These are phyloP conservation scores for Heimioporus sp. DNA, from an alignment of 768 basidiomycete species.

Conservation along the genomic window DNA sequence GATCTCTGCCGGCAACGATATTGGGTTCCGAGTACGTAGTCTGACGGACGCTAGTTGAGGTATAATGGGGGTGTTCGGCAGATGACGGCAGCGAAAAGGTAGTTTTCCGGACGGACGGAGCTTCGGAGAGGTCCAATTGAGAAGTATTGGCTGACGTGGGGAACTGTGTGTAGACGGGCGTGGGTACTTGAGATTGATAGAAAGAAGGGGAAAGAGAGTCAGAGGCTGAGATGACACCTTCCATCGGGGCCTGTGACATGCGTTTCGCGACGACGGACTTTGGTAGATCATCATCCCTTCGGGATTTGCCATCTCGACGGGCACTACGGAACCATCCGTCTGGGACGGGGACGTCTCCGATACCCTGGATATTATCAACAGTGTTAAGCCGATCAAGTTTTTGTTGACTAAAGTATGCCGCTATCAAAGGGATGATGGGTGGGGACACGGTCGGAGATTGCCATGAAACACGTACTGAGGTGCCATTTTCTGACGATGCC, in stretches of 20 bases:
- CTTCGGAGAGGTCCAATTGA: conserved; percentile 25
- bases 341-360: conserved; percentile 66
- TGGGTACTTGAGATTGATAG: conserved; percentile 20
- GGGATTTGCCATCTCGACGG: conserved; percentile 57
- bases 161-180: conserved; percentile 30
- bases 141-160: conserved; percentile 30
- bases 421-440: conserved; percentile 35
- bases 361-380: conserved; percentile 64
- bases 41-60: conserved; percentile 21
- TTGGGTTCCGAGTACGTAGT: conserved; percentile 34
- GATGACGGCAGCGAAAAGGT: conserved; percentile 32
- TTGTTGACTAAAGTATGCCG: conserved; percentile 83
- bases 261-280: conserved; percentile 46
- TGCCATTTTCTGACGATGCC: conserved; percentile 50
- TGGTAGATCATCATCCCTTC: conserved; percentile 40
- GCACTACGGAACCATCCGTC: conserved; percentile 81
- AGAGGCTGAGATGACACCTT: conserved; percentile 21
- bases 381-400: conserved; percentile 69
- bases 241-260: conserved; percentile 33
- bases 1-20: conserved; percentile 16
- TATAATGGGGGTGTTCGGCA: conserved; percentile 22
- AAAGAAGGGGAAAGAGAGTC: conserved; percentile 20
- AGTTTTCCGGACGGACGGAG: conserved; percentile 20
- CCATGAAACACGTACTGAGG: conserved; percentile 42
- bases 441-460: conserved; percentile 26